phyloP scores from a whole-genome alignment of 257 asterid species.

The Agastache rugosa region DNA sequence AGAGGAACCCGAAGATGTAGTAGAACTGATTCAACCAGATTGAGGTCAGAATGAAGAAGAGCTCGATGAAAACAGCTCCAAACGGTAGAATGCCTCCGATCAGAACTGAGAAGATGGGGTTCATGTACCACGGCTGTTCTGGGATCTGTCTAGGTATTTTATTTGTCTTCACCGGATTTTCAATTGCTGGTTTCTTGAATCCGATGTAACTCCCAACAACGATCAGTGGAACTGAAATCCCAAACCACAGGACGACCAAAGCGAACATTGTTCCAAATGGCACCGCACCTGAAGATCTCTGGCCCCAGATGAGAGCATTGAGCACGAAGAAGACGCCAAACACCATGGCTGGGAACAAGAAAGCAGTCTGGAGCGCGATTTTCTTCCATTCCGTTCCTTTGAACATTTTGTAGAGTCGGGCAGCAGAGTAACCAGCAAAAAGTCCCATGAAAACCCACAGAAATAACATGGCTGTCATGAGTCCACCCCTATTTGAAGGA shows the following conservation, averaged over 20 bases:
- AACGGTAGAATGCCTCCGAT: constrained; percentile 82
- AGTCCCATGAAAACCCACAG: constrained; percentile 88
- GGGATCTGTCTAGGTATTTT: constrained; percentile 82
- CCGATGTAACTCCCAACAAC: constrained; percentile 76
- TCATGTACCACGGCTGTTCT: constrained; percentile 80
- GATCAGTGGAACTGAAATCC: constrained; percentile 77
- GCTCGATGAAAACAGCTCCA: constrained; percentile 84
- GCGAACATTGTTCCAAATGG: constrained; percentile 85
- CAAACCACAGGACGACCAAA: constrained; percentile 75
- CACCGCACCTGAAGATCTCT: constrained; percentile 82
- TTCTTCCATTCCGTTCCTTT: constrained; percentile 82
- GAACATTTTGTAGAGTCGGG: constrained; percentile 75
- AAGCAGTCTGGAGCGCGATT: constrained; percentile 65
- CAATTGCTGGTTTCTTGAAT: constrained; percentile 67
- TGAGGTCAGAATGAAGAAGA: constrained; percentile 78
- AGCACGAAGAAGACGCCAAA: constrained; percentile 65
- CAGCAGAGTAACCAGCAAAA: constrained; percentile 67
- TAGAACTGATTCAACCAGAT: constrained; percentile 89
- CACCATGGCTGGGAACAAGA: constrained; percentile 65
- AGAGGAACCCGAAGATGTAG: constrained; percentile 86
- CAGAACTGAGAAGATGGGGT: constrained; percentile 61
- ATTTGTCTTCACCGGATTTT: constrained; percentile 73
- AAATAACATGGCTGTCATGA: constrained; percentile 83
- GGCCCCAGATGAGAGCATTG: constrained; percentile 81
- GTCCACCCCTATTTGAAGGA: constrained; percentile 80